These are phyloP conservation scores for Cryphonectria nitschkei DNA, from an alignment of 2,329 filamentous ascomycete species.

Conservation along the genomic window DNA sequence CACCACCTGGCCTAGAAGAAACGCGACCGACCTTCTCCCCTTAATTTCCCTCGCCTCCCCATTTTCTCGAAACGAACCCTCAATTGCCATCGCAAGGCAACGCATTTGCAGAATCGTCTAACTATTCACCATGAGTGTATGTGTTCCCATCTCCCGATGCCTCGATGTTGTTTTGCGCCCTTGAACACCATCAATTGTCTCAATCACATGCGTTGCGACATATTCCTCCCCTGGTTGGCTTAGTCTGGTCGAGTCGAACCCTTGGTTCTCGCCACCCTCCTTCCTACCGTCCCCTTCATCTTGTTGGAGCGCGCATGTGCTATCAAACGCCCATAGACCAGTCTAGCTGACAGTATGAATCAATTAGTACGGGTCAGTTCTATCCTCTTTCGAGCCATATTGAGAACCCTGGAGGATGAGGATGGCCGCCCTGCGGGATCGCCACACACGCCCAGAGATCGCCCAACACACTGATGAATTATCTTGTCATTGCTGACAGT, in stretches of 20 bases:
- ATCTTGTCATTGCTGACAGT: constrained; percentile 37
- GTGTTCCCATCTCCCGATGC: background rate
- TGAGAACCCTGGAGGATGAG: background rate
- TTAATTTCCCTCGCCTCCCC: background rate
- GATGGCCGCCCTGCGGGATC: background rate
- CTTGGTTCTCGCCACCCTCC: background rate
- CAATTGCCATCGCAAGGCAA: background rate
- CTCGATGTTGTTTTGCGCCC: background rate
- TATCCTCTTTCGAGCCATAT: constrained; percentile 5
- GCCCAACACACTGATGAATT: background rate
- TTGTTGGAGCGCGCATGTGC: background rate
- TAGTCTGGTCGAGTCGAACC: background rate
- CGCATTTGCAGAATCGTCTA: background rate
- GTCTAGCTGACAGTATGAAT: constrained; percentile 44
- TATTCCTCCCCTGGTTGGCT: background rate
- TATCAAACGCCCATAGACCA: background rate
- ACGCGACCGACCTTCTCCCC: background rate
- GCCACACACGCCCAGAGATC: background rate
- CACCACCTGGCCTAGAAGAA: background rate
- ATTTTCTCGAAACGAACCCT: background rate
- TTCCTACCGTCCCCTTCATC: background rate
- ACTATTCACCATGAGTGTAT: constrained; percentile 11
- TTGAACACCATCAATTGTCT: background rate
- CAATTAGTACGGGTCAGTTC: constrained; percentile 61
- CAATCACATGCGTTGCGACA: background rate